These are phyloP conservation scores for Mucor piriformis DNA, from an alignment of 371 early-diverging fungal genomes.

Conservation along the genomic window DNA sequence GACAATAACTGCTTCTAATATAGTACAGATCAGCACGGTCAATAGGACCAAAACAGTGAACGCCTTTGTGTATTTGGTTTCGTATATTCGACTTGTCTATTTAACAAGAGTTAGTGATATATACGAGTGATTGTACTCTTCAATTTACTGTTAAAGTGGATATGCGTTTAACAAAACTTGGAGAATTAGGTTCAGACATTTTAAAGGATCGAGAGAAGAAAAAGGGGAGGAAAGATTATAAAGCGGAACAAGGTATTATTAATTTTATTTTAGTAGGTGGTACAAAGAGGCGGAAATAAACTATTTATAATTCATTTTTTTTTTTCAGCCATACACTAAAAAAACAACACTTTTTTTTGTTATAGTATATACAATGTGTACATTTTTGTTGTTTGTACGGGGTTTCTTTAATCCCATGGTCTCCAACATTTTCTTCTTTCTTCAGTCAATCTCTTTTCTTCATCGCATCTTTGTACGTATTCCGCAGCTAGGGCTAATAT, in stretches of 20 bases:
- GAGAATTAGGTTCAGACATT: neutral
- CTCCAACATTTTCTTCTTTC: constrained; percentile 26
- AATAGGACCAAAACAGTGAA: constrained; percentile 29
- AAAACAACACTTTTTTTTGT: no score
- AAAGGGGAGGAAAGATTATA: neutral
- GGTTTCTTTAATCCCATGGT: constrained; percentile 23
- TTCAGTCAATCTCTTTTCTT: constrained; percentile 34
- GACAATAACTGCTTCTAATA: constrained; percentile 44
- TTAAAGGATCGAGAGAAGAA: neutral
- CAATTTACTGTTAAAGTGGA: constrained; percentile 1
- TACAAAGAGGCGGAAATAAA: neutral
- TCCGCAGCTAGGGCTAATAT: constrained; percentile 53
- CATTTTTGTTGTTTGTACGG: neutral
- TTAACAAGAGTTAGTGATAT: neutral
- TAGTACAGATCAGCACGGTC: constrained; percentile 41
- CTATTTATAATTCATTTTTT: no score
- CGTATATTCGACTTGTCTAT: constrained; percentile 29
- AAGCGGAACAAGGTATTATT: neutral
- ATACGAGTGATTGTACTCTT: neutral
- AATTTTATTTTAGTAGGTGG: no score
- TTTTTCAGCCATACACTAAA: no score
- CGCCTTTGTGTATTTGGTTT: constrained; percentile 35
- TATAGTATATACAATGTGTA: neutral
- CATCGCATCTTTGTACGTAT: constrained; percentile 51
- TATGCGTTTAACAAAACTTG: neutral